Evolutionary conservation across 306 rosid species (phyloP).

Genomic region (Rosa chinensis): DNA sequence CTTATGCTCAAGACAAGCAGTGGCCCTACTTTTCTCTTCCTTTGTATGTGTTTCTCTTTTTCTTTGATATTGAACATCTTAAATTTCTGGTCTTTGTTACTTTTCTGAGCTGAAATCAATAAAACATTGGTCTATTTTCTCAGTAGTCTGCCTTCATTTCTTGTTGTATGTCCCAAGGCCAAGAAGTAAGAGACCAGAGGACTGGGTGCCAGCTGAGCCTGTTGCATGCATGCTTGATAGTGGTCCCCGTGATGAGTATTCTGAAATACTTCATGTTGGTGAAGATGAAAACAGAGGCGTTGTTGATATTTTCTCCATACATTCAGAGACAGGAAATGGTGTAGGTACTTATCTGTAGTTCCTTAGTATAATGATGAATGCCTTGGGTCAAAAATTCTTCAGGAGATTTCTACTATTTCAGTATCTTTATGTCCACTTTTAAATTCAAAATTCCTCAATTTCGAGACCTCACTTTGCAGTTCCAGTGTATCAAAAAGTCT

Average conservation of each 20-base stretch:
- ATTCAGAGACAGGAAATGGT: slow-evolving; percentile 47
- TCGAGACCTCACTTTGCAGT: slow-evolving; percentile 32
- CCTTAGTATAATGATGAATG: background rate
- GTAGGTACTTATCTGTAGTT: slow-evolving; percentile 41
- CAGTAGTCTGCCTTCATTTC: slow-evolving; percentile 30
- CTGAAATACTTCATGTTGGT: slow-evolving; percentile 34
- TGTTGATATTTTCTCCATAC: slow-evolving; percentile 62
- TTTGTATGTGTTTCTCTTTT: slow-evolving; percentile 47
- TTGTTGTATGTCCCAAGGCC: slow-evolving; percentile 47
- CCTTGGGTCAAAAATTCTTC: background rate
- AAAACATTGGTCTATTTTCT: slow-evolving; percentile 12
- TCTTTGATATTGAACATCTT: background rate
- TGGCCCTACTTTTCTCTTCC: slow-evolving; percentile 93
- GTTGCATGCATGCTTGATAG: slow-evolving; percentile 24
- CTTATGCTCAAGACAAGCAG: slow-evolving; percentile 97
- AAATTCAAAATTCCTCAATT: background rate
- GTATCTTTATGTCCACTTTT: background rate
- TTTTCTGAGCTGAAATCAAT: slow-evolving; percentile 14
- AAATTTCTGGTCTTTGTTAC: slow-evolving; percentile 6
- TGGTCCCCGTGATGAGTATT: slow-evolving; percentile 19
- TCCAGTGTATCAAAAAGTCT: slow-evolving; percentile 44
- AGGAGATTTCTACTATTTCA: background rate
- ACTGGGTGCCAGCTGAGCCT: slow-evolving; percentile 87
- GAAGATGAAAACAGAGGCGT: slow-evolving; percentile 37
- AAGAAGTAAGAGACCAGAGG: slow-evolving; percentile 83